Base-by-base conservation (phyloP, 2,329 filamentous ascomycete species). In the Talaromyces sp. region DNA sequence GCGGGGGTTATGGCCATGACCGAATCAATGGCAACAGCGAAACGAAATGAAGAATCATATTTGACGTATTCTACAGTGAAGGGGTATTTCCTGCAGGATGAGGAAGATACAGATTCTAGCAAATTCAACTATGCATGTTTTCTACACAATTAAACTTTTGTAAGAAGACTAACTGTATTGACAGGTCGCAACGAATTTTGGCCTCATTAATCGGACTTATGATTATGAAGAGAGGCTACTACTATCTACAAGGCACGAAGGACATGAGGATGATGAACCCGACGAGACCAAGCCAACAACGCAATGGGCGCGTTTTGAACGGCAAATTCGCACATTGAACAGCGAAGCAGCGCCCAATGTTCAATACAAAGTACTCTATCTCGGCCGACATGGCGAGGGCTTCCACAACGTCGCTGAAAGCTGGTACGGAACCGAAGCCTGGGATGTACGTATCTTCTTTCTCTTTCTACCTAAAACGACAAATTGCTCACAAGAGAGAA, bases 311-410 rank as follows among this genome's bases (percentile, higher is more conserved):
- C 76, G 79, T 10, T 81, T 86, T 45, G 67, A 69, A 10, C 64
- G 75, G 45, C 76, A 81, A 61, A 70, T 85, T 17, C 61, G 69
- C 8, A 65, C 68, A 2, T 65, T 84, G n/a, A 81, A 81, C 64
- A 41, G 58, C 58, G 58, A 75, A 2, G 70, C 70, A 2, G 66
- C 67, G 0, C 48, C 64, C 0, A 72, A 72, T 36, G 73, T 75
- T 3, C 69, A 70, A 22, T 85, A 84, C 69, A 80, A 80, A 53
- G 70, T 87, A 0, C 72, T 87, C 37, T 84, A 81, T 65, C 71
- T 85, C 37, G 83, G 81, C 41, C 78, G 84, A 28, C 84, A 87
- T 65, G 84, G 84, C 21, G 78, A 86, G 67, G 84, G 84, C 4
- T 76, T 76, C 60, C 82, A 86, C 70, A 87, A 87, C 65, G 82